Percentiles rank a stretch among this genome's conserved stretches.
Conservation (phyloP, 2,329 filamentous ascomycete genomes). For the Exophiala sp. region DNA sequence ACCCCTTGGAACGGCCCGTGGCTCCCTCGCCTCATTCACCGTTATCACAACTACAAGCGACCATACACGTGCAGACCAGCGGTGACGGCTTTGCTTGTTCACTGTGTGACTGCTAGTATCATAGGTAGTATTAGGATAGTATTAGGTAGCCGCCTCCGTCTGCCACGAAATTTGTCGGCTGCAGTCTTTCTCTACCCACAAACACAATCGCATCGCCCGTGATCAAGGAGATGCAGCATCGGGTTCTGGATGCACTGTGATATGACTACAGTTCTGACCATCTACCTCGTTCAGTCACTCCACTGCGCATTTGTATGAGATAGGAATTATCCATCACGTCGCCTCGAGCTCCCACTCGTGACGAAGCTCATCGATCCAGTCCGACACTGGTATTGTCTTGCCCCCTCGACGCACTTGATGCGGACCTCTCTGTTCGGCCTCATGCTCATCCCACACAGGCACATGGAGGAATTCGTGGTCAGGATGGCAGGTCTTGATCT, state of each 20-base stretch:
- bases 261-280: no score
- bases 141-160: not conserved
- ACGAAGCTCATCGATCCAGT: not conserved
- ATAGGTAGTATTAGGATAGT: no score
- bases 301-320: no score
- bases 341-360: not conserved
- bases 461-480: constrained; percentile 29
- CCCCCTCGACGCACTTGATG: constrained; percentile 17
- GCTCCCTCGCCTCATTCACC: not conserved
- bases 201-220: no score
- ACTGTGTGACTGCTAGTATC: no score
- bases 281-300: no score
- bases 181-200: no score
- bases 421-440: constrained; percentile 21
- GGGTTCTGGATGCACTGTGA: no score
- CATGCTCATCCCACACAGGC: constrained; percentile 26
- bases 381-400: not conserved
- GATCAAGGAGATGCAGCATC: no score
- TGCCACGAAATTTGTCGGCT: not conserved
- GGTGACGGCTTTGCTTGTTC: not conserved
- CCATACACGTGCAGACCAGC: not conserved
- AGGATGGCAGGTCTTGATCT: constrained; percentile 27
- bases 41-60: not conserved
- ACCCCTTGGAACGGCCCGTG: not conserved
- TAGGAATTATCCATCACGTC: not conserved